Percentiles rank a stretch among this genome's conserved stretches.
Conservation (phyloP, 495 filamentous ascomycete species). For the Pseudotulostoma volvatum region DNA sequence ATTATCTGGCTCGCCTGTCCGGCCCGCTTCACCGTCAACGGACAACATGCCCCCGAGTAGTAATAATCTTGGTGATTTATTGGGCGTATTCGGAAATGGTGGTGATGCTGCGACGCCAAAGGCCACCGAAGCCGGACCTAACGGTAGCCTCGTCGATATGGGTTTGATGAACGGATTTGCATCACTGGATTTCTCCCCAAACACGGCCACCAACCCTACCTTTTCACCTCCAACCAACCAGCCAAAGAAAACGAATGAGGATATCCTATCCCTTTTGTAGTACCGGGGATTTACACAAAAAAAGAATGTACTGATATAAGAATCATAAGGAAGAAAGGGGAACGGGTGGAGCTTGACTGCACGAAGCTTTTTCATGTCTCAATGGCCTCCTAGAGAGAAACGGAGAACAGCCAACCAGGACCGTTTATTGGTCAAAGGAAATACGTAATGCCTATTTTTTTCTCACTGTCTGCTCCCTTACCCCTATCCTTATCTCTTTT, state of each 20-base stretch:
- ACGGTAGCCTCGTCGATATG: slow-evolving; percentile 19
- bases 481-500: too few species aligned
- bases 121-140: slow-evolving; percentile 8
- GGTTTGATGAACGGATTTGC: slow-evolving; percentile 77
- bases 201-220: slow-evolving; percentile 8
- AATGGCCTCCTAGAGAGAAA: too few species aligned
- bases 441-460: too few species aligned
- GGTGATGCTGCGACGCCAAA: slow-evolving; percentile 17
- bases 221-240: slow-evolving; percentile 12
- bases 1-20: slow-evolving; percentile 60
- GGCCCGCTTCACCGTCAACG: slow-evolving; percentile 48
- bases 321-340: too few species aligned
- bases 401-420: too few species aligned
- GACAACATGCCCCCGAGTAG: slow-evolving; percentile 26
- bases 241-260: slow-evolving; percentile 59
- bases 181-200: slow-evolving; percentile 49
- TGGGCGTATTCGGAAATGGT: slow-evolving; percentile 56
- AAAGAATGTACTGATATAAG: too few species aligned
- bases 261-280: slow-evolving; percentile 81
- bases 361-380: too few species aligned
- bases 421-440: too few species aligned
- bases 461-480: too few species aligned
- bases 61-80: slow-evolving; percentile 75
- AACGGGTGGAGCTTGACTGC: too few species aligned
- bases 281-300: too few species aligned